A percentile compares a stretch with the other conserved stretches of the same genome.
phyloP scores from a whole-genome alignment of 345 rosid species.

The rapeseed (Brassica napus) region Da-Ae NC_063444.1:11402501-11403000 shows the following conservation, averaged over 20 bases:
- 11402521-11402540: constrained; percentile 32
- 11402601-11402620: constrained; percentile 54
- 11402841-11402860: background rate
- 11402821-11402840: constrained; percentile 15
- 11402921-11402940: constrained; percentile 33
- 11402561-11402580: constrained; percentile 41
- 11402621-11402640: constrained; percentile 50
- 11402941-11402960: background rate
- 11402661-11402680: constrained; percentile 51
- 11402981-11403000: background rate
- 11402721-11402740: constrained; percentile 24
- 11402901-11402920: constrained; percentile 27
- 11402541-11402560: constrained; percentile 30
- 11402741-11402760: background rate
- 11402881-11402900: constrained; percentile 46
- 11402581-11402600: constrained; percentile 46
- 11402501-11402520: background rate
- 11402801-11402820: constrained; percentile 38
- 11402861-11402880: constrained; percentile 39
- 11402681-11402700: constrained; percentile 49
- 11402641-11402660: constrained; percentile 56
- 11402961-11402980: background rate
- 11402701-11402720: constrained; percentile 42
- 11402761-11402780: background rate
- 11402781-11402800: constrained; percentile 20